Conservation (phyloP, 2,329 filamentous ascomycete species). For the Colletotrichum spaethianum region DNA sequence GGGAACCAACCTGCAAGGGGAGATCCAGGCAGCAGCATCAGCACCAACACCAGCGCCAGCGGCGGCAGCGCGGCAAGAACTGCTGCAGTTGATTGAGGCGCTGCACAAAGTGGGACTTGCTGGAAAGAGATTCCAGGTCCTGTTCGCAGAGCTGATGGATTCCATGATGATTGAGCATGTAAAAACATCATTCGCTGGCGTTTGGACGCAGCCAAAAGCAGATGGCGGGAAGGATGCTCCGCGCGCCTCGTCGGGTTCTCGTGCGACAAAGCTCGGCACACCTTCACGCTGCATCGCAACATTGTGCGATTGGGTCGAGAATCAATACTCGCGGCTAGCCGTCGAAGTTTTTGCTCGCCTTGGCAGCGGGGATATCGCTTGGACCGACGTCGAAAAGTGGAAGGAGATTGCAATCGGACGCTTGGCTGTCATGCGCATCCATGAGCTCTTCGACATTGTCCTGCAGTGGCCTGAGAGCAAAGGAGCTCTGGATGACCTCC, state of each 20-base stretch:
- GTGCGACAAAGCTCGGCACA: constrained; percentile 46
- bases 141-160: constrained; percentile 81
- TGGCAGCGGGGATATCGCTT: constrained; percentile 59
- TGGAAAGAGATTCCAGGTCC: constrained; percentile 77
- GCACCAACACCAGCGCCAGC: constrained; percentile 17
- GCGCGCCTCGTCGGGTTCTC: constrained; percentile 45
- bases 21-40: constrained; percentile 45
- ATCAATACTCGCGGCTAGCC: constrained; percentile 75
- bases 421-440: constrained; percentile 77
- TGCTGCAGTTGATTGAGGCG: constrained; percentile 70
- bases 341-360: constrained; percentile 71
- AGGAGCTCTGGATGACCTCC: constrained; percentile 81
- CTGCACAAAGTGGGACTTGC: constrained; percentile 77
- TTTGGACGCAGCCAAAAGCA: constrained; percentile 64
- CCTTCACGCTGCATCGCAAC: constrained; percentile 70
- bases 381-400: constrained; percentile 76
- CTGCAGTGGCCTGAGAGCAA: constrained; percentile 80
- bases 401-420: constrained; percentile 78
- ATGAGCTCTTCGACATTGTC: constrained; percentile 85
- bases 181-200: constrained; percentile 71
- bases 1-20: constrained; percentile 43
- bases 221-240: constrained; percentile 45
- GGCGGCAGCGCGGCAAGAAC: constrained; percentile 61
- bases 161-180: constrained; percentile 75
- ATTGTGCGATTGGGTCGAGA: constrained; percentile 77